These are phyloP conservation scores for Metschnikowia aberdeeniae DNA, from an alignment of 805 yeast genomes.

Conservation along the genomic window DNA sequence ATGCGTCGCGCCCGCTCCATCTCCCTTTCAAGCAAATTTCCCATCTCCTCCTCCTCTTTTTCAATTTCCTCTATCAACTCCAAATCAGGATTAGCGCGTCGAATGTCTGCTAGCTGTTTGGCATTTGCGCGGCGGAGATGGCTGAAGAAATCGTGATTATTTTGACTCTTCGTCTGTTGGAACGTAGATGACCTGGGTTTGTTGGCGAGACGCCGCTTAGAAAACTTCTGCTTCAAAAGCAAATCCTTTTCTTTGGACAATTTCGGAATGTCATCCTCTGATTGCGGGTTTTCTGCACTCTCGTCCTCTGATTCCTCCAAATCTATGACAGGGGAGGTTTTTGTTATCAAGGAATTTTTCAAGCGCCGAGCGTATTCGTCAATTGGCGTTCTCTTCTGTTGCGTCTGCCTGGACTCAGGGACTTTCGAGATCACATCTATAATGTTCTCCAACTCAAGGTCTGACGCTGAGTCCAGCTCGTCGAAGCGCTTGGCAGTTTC, in stretches of 20 bases:
- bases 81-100: constrained; percentile 20
- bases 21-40: constrained; percentile 46
- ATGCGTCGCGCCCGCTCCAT: constrained; percentile 45
- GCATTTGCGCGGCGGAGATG: constrained; percentile 42
- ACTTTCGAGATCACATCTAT: constrained; percentile 10
- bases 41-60: constrained; percentile 43
- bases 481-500: background rate
- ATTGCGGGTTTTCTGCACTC: constrained; percentile 1
- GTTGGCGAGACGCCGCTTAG: constrained; percentile 18
- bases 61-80: constrained; percentile 34
- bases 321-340: constrained; percentile 15
- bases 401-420: background rate
- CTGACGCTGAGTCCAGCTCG: constrained; percentile 10
- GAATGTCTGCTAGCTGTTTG: constrained; percentile 35
- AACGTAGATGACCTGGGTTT: constrained; percentile 3
- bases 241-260: constrained; percentile 31
- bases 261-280: constrained; percentile 23
- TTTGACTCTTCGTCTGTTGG: constrained; percentile 4
- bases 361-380: constrained; percentile 33
- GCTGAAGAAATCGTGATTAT: constrained; percentile 25
- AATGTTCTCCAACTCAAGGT: constrained; percentile 9
- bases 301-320: constrained; percentile 30
- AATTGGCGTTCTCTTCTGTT: constrained; percentile 23
- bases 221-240: constrained; percentile 30
- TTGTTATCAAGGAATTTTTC: constrained; percentile 21